Base-by-base conservation (phyloP, 352 stramenopile species). In the Pythium monospermum region DNA sequence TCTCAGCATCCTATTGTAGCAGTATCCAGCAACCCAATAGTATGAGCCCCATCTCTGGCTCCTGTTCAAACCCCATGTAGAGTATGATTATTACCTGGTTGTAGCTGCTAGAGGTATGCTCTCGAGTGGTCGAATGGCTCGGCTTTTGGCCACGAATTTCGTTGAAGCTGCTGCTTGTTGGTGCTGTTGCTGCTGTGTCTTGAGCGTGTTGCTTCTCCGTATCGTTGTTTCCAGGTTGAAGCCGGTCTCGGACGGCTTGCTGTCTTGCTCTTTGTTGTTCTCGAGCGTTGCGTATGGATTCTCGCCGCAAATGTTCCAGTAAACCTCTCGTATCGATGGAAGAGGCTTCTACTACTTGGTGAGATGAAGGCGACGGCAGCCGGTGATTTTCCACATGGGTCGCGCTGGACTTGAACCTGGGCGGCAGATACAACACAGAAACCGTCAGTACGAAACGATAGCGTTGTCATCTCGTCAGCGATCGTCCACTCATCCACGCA, bases 311-410 rank as follows among this genome's bases (percentile, higher is more conserved):
- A 31, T 62, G 36, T 11, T 52, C 47, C 6, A 54, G 33, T 16
- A 59, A 18, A 49, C 37, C 47, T 36, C 36, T 48, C 22, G 52
- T 59, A 27, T 59, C 52, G 36, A 59, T 51, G 18, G 37, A 25
- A 4, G 43, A 19, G 2, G 32, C 6, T 1, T 10, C 6, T 16
- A 41, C 1, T 18, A 27, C 0, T 33, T 18, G n/a, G n/a, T n/a
- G 26, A 5, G 16, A 5, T 18, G 43, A 11, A 16, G 54, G 54
- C n/a, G 21, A 15, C 6, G 54, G 54, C 23, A 62, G 28, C 2
- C 52, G 33, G 41, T 62, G 54, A 26, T 62, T 62, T 21, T 62
- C 31, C 10, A 62, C 41, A 27, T 62, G 54, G 1, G 47, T 49
- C 0, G 52, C 33, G 1, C 23, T n/a, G 7, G 19, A 47, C 22